Percentiles rank a stretch among this genome's conserved stretches.
phyloP scores from a whole-genome alignment of 108 stramenopile species.

The Mediolabrus comicus region DNA sequence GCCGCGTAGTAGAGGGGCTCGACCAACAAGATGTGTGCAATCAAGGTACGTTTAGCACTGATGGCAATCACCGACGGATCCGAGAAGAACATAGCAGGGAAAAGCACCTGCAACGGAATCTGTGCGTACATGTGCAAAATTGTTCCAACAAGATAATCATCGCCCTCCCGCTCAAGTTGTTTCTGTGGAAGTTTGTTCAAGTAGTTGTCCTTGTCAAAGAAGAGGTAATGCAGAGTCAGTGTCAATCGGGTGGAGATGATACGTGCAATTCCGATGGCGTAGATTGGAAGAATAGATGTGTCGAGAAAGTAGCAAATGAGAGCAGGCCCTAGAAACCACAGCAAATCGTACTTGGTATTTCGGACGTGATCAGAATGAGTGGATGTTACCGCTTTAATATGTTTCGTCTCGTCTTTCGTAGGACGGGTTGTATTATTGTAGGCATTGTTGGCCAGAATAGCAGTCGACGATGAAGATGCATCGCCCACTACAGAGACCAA shows the following conservation, averaged over 20 bases:
- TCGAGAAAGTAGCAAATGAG: constrained; percentile 41
- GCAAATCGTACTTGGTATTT: constrained; percentile 55
- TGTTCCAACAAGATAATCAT: constrained; percentile 61
- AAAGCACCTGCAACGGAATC: constrained; percentile 57
- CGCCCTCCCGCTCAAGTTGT: constrained; percentile 58
- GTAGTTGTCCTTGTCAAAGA: constrained; percentile 72
- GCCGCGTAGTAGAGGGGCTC: constrained; percentile 71
- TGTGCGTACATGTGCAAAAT: constrained; percentile 69
- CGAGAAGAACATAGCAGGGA: constrained; percentile 70
- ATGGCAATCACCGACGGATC: constrained; percentile 29
- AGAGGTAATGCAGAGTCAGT: constrained; percentile 59
- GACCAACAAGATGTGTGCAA: constrained; percentile 53
- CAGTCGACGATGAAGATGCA: constrained; percentile 26
- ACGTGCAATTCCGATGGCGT: constrained; percentile 57
- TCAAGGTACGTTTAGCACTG: constrained; percentile 44
- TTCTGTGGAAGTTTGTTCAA: constrained; percentile 63
- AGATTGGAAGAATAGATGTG: constrained; percentile 56
- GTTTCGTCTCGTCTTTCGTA: constrained; percentile 40
- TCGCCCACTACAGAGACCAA: constrained; percentile 22
- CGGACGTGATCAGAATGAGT: constrained; percentile 60
- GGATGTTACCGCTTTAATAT: constrained; percentile 54
- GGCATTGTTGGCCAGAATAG: constrained; percentile 40
- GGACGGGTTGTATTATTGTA: constrained; percentile 42
- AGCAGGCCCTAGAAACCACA: constrained; percentile 54
- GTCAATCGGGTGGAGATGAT: constrained; percentile 58